Percentiles rank a stretch among this genome's conserved stretches.
Evolutionary conservation across 2,329 filamentous ascomycete species (phyloP).

Genomic region (Lachnellula arida): DNA sequence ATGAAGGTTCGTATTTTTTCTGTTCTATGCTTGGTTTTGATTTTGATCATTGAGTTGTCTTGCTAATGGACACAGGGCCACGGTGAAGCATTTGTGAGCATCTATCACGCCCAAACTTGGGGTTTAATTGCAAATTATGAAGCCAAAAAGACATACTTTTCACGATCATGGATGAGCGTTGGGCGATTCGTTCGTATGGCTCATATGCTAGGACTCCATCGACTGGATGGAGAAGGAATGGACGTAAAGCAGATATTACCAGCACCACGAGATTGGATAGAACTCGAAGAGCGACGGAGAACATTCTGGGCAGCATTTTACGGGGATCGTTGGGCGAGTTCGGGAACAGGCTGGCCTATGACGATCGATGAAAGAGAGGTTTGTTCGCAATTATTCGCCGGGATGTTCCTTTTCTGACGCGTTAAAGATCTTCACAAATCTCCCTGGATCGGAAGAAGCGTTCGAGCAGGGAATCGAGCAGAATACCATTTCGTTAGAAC

Average conservation of each 20-base stretch:
- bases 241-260: slow-evolving; percentile 70
- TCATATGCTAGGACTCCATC: slow-evolving; percentile 82
- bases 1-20: slow-evolving; percentile 53
- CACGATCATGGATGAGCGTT: slow-evolving; percentile 76
- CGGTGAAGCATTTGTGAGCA: slow-evolving; percentile 73
- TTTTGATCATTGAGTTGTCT: not conserved
- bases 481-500: slow-evolving; percentile 56
- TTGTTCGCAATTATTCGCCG: slow-evolving; percentile 35
- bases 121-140: slow-evolving; percentile 70
- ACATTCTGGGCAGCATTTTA: slow-evolving; percentile 85
- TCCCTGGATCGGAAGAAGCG: slow-evolving; percentile 76
- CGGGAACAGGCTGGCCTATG: slow-evolving; percentile 88
- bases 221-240: slow-evolving; percentile 60
- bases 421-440: slow-evolving; percentile 53
- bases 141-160: slow-evolving; percentile 80
- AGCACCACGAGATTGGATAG: slow-evolving; percentile 74
- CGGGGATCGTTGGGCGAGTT: slow-evolving; percentile 77
- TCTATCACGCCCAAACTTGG: slow-evolving; percentile 82
- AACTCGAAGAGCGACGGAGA: slow-evolving; percentile 74
- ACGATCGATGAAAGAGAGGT: slow-evolving; percentile 69
- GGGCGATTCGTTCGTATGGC: slow-evolving; percentile 66
- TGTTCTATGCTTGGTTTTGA: not conserved
- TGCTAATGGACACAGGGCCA: slow-evolving; percentile 45
- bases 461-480: slow-evolving; percentile 64
- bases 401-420: slow-evolving; percentile 31